Percentiles rank a stretch among this genome's conserved stretches.
Conservation (phyloP, 2,329 filamentous ascomycete species). For the Cercospora sojina region DNA sequence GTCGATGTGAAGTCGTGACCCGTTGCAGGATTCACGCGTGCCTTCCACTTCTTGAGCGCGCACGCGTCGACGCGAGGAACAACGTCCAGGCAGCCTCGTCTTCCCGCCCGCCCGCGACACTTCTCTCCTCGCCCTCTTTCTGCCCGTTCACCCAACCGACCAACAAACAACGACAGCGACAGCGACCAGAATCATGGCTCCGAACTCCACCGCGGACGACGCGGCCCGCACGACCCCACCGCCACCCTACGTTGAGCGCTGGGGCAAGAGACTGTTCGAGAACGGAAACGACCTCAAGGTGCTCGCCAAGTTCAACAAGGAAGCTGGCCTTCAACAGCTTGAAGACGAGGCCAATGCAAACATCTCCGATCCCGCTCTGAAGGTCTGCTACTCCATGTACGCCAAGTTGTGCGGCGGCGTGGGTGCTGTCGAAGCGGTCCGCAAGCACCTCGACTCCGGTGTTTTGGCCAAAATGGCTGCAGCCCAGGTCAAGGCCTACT, state of each 20-base stretch:
- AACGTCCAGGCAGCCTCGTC: background rate
- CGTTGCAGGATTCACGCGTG: background rate
- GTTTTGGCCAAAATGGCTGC: conserved; percentile 12
- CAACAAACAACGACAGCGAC: background rate
- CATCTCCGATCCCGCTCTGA: background rate
- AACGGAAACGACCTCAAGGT: background rate
- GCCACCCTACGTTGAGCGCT: background rate
- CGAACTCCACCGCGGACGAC: background rate
- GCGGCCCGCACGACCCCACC: background rate
- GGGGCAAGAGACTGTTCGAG: background rate
- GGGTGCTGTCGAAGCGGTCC: background rate
- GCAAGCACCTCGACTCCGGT: conserved; percentile 19
- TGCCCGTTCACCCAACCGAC: background rate
- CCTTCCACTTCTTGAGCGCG: background rate
- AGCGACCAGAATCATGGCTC: background rate
- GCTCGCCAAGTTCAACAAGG: background rate
- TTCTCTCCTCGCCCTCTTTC: background rate
- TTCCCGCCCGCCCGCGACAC: background rate
- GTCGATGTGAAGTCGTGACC: background rate
- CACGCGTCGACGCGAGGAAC: background rate
- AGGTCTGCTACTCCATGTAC: background rate
- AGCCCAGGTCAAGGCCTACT: conserved; percentile 18
- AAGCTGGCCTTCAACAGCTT: background rate
- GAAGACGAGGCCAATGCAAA: background rate
- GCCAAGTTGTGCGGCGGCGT: background rate